Conservation (phyloP, 1,284 basidiomycete species). For the Vanrija sp. region DNA sequence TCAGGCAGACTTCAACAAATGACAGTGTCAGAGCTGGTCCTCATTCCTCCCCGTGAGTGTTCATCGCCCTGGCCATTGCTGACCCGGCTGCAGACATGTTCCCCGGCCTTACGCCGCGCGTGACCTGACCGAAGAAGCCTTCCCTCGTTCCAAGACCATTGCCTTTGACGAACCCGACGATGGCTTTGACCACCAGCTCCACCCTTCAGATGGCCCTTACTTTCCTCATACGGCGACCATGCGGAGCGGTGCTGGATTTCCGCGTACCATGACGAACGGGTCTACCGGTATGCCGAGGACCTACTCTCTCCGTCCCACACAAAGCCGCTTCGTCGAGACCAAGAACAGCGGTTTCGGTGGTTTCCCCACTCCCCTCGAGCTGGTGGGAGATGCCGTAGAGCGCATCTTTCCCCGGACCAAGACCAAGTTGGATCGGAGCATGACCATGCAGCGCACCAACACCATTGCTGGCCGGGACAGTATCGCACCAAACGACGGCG, state of each 20-base stretch:
- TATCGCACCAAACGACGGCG: conserved; percentile 38
- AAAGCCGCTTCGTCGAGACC: conserved; percentile 30
- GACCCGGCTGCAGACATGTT: too few relatives aligned
- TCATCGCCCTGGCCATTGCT: too few relatives aligned
- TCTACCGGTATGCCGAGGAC: conserved; percentile 39
- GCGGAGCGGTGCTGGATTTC: conserved; percentile 27
- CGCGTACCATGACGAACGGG: conserved; percentile 22
- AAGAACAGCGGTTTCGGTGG: conserved; percentile 64
- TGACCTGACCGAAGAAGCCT: conserved; percentile 31
- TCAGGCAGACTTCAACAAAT: too few relatives aligned
- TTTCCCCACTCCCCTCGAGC: conserved; percentile 74
- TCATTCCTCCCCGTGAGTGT: too few relatives aligned
- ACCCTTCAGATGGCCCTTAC: conserved; percentile 6
- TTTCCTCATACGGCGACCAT: conserved; percentile 42
- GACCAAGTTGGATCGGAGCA: conserved; percentile 57
- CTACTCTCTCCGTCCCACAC: conserved; percentile 45
- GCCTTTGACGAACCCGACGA: conserved; percentile 54
- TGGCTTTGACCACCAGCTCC: conserved; percentile 16
- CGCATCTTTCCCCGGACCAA: conserved; percentile 60
- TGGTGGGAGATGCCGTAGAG: conserved; percentile 55
- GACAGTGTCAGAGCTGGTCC: too few relatives aligned
- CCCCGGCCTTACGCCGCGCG: too few relatives aligned
- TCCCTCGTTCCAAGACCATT: conserved; percentile 57
- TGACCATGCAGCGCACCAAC: conserved; percentile 69
- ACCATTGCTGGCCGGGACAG: conserved; percentile 54